These are phyloP conservation scores for Climacium dendroides DNA, from an alignment of 225 moss, liverwort and hornwort genomes.

Conservation along the genomic window DNA sequence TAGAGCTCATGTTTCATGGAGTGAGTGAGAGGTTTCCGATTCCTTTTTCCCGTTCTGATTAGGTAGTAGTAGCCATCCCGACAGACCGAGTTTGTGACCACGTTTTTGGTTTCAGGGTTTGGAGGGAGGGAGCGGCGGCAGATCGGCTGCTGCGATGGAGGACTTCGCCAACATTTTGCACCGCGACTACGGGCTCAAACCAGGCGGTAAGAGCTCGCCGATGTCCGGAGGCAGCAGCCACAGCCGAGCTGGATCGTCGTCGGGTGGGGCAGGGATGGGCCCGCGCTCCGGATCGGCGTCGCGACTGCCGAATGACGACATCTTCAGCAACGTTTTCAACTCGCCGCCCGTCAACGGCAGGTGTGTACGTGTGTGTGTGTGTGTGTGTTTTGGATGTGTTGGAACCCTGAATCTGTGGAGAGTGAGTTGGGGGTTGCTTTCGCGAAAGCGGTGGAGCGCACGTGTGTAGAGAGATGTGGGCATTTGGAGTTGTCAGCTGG, in stretches of 20 bases:
- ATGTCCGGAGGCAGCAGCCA: conserved; percentile 52
- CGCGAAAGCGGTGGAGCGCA: no score
- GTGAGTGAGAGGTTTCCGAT: not conserved
- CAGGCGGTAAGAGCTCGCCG: conserved; percentile 77
- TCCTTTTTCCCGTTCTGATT: not conserved
- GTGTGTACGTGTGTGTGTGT: conserved; percentile 11
- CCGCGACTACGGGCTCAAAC: conserved; percentile 93
- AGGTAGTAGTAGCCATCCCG: not conserved
- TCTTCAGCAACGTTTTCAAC: conserved; percentile 15
- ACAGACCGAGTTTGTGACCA: not conserved
- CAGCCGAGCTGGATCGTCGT: conserved; percentile 35
- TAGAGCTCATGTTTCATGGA: not conserved
- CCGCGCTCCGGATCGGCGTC: conserved; percentile 30
- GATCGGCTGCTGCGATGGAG: conserved; percentile 42
- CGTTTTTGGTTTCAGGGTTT: not conserved
- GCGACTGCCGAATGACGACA: conserved; percentile 27
- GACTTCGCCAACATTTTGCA: conserved; percentile 87
- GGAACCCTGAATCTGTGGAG: not conserved
- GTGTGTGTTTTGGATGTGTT: not conserved
- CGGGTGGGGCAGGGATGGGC: conserved; percentile 11
- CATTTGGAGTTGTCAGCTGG: not conserved
- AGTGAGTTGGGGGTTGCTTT: not conserved
- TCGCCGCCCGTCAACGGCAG: conserved; percentile 1
- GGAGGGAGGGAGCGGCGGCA: not conserved
- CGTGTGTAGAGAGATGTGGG: no score